Conservation (phyloP, 257 asterid genomes). For the Capsicum baccatum region DNA sequence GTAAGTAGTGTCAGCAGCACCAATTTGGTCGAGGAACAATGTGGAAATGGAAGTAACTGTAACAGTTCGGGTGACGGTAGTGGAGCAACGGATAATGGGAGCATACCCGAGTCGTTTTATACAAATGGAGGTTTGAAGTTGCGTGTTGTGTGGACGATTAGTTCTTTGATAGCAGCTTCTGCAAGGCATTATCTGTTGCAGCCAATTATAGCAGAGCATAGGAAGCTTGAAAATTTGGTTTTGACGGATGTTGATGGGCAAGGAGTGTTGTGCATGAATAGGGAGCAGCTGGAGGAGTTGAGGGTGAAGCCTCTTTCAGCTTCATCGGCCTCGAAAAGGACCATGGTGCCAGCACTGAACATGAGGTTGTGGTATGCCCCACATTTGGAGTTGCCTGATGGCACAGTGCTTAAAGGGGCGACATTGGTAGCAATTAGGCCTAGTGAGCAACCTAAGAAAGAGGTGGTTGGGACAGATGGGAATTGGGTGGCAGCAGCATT, state of each 20-base stretch:
- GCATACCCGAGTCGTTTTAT: conserved; percentile 85
- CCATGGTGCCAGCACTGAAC: conserved; percentile 82
- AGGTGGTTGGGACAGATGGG: conserved; percentile 56
- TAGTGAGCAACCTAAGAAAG: conserved; percentile 73
- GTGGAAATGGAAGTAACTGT: conserved; percentile 17
- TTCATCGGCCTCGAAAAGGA: conserved; percentile 83
- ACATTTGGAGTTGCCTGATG: conserved; percentile 77
- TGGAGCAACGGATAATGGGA: conserved; percentile 61
- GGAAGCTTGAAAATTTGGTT: conserved; percentile 67
- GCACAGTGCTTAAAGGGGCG: conserved; percentile 84
- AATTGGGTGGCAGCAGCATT: conserved; percentile 74
- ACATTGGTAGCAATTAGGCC: conserved; percentile 88
- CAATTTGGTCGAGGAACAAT: not conserved
- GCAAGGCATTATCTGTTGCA: conserved; percentile 88
- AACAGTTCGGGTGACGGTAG: not conserved
- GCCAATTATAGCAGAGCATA: conserved; percentile 79
- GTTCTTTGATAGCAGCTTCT: conserved; percentile 88
- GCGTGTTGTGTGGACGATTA: conserved; percentile 93
- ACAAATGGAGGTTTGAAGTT: conserved; percentile 81
- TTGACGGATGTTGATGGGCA: conserved; percentile 86
- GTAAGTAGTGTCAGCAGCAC: not conserved
- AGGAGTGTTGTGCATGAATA: conserved; percentile 82
- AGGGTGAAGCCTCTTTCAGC: conserved; percentile 89
- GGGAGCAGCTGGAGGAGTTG: conserved; percentile 86
- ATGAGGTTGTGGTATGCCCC: conserved; percentile 89